phyloP scores from a whole-genome alignment of 2,329 filamentous ascomycete genomes.

The Diaporthe destruens region DNA sequence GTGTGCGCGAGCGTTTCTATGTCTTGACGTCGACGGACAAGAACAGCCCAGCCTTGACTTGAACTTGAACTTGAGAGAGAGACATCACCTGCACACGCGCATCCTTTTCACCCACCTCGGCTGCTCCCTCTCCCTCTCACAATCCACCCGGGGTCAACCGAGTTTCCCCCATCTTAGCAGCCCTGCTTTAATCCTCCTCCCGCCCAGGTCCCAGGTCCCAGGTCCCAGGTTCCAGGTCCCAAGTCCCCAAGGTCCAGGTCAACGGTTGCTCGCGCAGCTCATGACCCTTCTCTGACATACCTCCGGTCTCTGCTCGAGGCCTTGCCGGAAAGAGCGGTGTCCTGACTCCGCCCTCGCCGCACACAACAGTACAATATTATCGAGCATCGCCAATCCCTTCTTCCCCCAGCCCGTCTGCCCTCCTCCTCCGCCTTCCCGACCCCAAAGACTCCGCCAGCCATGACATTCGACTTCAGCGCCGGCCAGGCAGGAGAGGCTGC shows the following conservation, averaged over 20 bases:
- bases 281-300: conserved; percentile 54
- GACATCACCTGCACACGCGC: not conserved
- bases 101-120: not conserved
- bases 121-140: conserved; percentile 10
- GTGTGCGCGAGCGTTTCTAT: not conserved
- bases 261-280: conserved; percentile 44
- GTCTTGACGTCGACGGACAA: conserved; percentile 31
- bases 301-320: conserved; percentile 46
- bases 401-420: conserved; percentile 46
- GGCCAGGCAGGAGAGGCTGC: conserved; percentile 65
- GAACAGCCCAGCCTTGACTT: conserved; percentile 26
- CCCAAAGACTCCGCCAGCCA: conserved; percentile 52
- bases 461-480: conserved; percentile 72
- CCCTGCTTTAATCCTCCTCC: conserved; percentile 46
- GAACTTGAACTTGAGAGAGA: conserved; percentile 13
- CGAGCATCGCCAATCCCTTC: conserved; percentile 55
- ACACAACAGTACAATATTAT: conserved; percentile 61
- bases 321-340: conserved; percentile 60
- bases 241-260: conserved; percentile 42
- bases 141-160: conserved; percentile 33
- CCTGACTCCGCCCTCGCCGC: conserved; percentile 51
- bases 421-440: conserved; percentile 48
- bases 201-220: conserved; percentile 45
- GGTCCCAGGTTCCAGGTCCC: not conserved
- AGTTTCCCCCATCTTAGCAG: conserved; percentile 39